phyloP scores from a whole-genome alignment of 495 filamentous ascomycete species.

The Aspergillus asperescens region DNA sequence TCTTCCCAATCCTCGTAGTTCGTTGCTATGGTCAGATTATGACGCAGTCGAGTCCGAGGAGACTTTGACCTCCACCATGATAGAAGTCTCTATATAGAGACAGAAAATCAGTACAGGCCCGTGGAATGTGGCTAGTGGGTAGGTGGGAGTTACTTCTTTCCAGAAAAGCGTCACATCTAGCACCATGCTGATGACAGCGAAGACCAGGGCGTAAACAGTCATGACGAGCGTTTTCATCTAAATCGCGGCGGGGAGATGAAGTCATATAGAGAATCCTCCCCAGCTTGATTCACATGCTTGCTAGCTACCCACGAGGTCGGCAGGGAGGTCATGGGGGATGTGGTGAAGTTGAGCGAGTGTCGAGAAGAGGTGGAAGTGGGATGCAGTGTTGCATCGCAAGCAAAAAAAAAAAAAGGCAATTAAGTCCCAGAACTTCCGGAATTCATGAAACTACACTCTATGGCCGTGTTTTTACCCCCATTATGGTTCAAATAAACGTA shows the following conservation, averaged over 20 bases:
- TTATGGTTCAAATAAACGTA: background rate
- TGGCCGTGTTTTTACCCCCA: too few relatives aligned
- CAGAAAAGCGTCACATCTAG: slow-evolving; percentile 61
- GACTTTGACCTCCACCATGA: slow-evolving; percentile 42
- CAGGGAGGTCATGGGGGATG: background rate
- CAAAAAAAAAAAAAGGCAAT: slow-evolving; percentile 7
- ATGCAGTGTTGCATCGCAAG: background rate
- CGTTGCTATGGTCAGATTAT: slow-evolving; percentile 54
- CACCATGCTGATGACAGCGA: slow-evolving; percentile 50
- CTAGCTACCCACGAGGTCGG: background rate
- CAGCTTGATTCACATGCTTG: slow-evolving; percentile 37
- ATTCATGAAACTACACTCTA: too few relatives aligned
- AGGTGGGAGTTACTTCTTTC: slow-evolving; percentile 47
- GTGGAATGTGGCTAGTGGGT: background rate
- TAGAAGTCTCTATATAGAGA: slow-evolving; percentile 25
- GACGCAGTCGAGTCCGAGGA: slow-evolving; percentile 27
- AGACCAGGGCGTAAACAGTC: slow-evolving; percentile 31
- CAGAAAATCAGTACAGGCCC: background rate
- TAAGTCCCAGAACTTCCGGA: too few relatives aligned
- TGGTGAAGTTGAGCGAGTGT: background rate
- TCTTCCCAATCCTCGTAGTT: slow-evolving; percentile 81
- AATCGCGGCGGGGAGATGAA: background rate
- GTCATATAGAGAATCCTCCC: background rate
- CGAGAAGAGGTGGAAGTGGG: background rate
- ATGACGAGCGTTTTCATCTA: slow-evolving; percentile 20